Evolutionary conservation across 192 early-diverging fungal species (phyloP).

Genomic region (Allomyces javanicus): DNA sequence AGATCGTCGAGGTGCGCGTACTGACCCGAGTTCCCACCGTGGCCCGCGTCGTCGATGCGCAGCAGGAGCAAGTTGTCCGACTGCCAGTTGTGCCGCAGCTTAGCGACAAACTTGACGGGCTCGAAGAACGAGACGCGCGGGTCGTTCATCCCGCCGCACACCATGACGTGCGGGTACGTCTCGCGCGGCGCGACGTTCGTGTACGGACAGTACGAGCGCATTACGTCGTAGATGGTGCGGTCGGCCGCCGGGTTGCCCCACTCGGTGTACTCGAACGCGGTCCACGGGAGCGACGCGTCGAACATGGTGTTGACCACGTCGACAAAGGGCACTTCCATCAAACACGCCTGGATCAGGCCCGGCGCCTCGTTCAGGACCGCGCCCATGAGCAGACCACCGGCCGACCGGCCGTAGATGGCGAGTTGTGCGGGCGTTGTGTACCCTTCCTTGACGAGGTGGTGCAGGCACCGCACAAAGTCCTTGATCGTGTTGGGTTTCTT

Average conservation of each 20-base stretch:
- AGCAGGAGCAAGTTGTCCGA: slow-evolving; percentile 9
- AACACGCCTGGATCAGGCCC: slow-evolving; percentile 51
- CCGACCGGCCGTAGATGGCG: slow-evolving; percentile 50
- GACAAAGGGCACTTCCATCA: slow-evolving; percentile 63
- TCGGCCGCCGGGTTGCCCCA: slow-evolving; percentile 49
- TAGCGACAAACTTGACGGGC: slow-evolving; percentile 71
- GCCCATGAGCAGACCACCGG: slow-evolving; percentile 59
- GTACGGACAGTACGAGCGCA: slow-evolving; percentile 45
- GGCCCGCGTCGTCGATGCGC: slow-evolving; percentile 12
- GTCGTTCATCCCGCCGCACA: slow-evolving; percentile 59
- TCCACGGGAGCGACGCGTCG: slow-evolving; percentile 44
- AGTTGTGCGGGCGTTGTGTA: slow-evolving; percentile 29
- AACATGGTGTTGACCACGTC: slow-evolving; percentile 77
- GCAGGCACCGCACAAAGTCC: slow-evolving; percentile 48
- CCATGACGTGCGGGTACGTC: slow-evolving; percentile 37
- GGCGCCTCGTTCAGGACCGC: slow-evolving; percentile 39
- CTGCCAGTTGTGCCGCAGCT: slow-evolving; percentile 24
- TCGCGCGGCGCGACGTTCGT: background rate
- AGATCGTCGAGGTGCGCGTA: slow-evolving; percentile 13
- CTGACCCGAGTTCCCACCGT: slow-evolving; percentile 15
- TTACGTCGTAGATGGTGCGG: slow-evolving; percentile 28
- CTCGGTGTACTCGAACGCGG: slow-evolving; percentile 48
- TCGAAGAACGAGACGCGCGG: slow-evolving; percentile 64
- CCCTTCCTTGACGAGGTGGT: slow-evolving; percentile 36
- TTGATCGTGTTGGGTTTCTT: slow-evolving; percentile 52